Evolutionary conservation across 1,284 basidiomycete species (phyloP).

Genomic region (Ganoderma multipileum): DNA sequence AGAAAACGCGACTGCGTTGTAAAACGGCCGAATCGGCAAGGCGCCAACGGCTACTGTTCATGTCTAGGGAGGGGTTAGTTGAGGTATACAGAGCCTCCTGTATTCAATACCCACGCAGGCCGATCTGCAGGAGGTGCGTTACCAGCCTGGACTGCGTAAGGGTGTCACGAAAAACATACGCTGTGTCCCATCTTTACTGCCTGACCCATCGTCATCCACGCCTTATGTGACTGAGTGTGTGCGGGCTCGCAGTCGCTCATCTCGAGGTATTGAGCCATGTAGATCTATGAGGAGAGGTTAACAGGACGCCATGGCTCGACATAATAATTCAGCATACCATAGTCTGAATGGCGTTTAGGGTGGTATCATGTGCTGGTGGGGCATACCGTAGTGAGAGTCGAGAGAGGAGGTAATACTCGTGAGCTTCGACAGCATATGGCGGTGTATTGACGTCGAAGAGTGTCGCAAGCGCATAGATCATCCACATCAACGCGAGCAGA

Average conservation of each 20-base stretch:
- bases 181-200: conserved; percentile 63
- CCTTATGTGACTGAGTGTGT: conserved; percentile 51
- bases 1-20: conserved; percentile 63
- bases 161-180: conserved; percentile 45
- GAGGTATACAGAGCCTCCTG: not conserved
- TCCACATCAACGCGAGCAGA: conserved; percentile 60
- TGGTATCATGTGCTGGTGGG: conserved; percentile 54
- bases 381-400: conserved; percentile 56
- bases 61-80: conserved; percentile 49
- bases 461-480: conserved; percentile 48
- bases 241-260: conserved; percentile 55
- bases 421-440: conserved; percentile 54
- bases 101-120: conserved; percentile 57
- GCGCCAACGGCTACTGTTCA: conserved; percentile 65
- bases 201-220: conserved; percentile 63
- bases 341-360: conserved; percentile 57
- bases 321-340: conserved; percentile 47
- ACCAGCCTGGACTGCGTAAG: not conserved
- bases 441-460: conserved; percentile 55
- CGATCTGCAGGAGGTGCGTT: conserved; percentile 52
- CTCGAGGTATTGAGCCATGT: conserved; percentile 65
- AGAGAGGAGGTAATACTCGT: conserved; percentile 65
- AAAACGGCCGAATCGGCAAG: conserved; percentile 52
- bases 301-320: conserved; percentile 3
- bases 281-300: conserved; percentile 48